Conservation (phyloP, 2,329 filamentous ascomycete genomes). For the Penicillium paneum region DNA sequence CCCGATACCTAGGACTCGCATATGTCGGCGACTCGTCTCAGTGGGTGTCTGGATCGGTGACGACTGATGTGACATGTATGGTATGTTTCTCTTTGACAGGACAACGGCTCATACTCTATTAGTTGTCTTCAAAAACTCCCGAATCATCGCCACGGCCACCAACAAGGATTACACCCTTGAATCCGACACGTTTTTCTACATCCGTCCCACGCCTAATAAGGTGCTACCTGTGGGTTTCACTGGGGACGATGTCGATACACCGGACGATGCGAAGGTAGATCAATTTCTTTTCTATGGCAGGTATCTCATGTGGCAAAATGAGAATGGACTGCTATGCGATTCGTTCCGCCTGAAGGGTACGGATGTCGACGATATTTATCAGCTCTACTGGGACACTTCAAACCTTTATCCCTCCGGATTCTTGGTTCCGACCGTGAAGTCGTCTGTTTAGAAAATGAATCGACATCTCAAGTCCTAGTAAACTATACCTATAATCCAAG, state of each 20-base stretch:
- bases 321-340: slow-evolving; percentile 8
- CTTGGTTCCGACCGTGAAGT: slow-evolving; percentile 9
- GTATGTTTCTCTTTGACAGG: background rate
- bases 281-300: slow-evolving; percentile 19
- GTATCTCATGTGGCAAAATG: slow-evolving; percentile 18
- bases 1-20: slow-evolving; percentile 11
- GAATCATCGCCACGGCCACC: slow-evolving; percentile 13
- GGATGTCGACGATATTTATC: slow-evolving; percentile 14
- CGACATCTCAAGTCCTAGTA: background rate
- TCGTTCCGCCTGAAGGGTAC: slow-evolving; percentile 21
- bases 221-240: slow-evolving; percentile 19
- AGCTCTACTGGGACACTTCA: slow-evolving; percentile 21
- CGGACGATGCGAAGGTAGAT: slow-evolving; percentile 7
- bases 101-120: background rate
- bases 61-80: slow-evolving; percentile 20
- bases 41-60: slow-evolving; percentile 16
- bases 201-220: slow-evolving; percentile 13
- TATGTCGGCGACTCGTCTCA: slow-evolving; percentile 18
- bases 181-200: slow-evolving; percentile 14
- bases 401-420: slow-evolving; percentile 16
- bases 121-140: slow-evolving; percentile 14
- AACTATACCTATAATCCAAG: background rate
- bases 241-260: slow-evolving; percentile 9
- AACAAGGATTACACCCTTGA: slow-evolving; percentile 14
- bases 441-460: background rate